phyloP scores from a whole-genome alignment of 768 basidiomycete species.

The Serendipita indica region DNA sequence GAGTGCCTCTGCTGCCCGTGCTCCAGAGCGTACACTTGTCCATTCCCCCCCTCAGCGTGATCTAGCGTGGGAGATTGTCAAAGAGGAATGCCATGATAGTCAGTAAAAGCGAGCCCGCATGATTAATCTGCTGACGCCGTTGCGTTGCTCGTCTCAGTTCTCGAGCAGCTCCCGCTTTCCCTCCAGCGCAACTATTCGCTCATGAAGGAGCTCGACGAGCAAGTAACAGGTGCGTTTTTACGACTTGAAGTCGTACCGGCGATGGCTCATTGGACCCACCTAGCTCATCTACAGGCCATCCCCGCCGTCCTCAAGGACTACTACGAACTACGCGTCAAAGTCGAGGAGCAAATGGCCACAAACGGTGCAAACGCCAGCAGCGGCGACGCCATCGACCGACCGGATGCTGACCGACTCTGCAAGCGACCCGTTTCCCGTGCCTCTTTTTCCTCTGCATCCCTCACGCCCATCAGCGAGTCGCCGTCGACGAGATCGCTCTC shows the following conservation, averaged over 20 bases:
- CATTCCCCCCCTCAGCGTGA: slow-evolving; percentile 14
- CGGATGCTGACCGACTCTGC: neutral
- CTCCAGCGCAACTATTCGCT: slow-evolving; percentile 56
- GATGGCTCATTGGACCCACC: neutral
- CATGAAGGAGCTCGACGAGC: slow-evolving; percentile 57
- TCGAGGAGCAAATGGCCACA: neutral
- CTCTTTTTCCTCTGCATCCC: slow-evolving; percentile 3
- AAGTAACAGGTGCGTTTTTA: slow-evolving; percentile 35
- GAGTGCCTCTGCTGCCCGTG: neutral
- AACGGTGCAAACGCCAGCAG: neutral
- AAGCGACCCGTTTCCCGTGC: neutral
- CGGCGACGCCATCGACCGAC: neutral
- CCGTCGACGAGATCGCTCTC: neutral
- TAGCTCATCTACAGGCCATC: neutral
- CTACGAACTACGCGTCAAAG: neutral
- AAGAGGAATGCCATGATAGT: slow-evolving; percentile 74
- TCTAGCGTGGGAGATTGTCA: slow-evolving; percentile 50
- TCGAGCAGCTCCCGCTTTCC: slow-evolving; percentile 65
- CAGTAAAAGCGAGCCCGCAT: slow-evolving; percentile 16
- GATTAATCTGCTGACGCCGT: neutral
- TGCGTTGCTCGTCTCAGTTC: slow-evolving; percentile 29
- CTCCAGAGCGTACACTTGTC: neutral
- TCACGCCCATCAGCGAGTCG: slow-evolving; percentile 4
- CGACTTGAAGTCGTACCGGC: neutral
- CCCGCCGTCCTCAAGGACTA: neutral